Evolutionary conservation across 2,329 filamentous ascomycete genomes (phyloP), one percentile per base, ranked within the genome.

Genomic region (Akanthomyces dipterigenus): DNA sequence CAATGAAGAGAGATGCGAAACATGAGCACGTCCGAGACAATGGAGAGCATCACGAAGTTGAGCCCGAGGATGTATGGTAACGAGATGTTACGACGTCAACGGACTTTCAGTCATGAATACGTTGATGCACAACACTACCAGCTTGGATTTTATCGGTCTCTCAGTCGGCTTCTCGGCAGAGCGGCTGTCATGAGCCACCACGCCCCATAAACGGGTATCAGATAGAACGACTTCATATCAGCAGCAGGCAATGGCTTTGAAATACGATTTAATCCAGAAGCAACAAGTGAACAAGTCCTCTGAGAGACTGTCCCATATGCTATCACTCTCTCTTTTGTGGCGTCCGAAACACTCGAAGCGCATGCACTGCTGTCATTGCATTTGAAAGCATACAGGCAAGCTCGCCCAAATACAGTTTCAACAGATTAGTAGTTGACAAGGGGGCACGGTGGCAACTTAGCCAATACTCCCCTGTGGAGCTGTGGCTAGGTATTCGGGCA

Each of bases 51-150:
- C 86, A 90, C 71, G 82, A 84, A 67, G 92, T 99, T 28, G 79
- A 83, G 54, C 91, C 93, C 2, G 86, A 90, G 63, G 91, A 97
- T 76, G 93, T 99, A 57, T 97, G 90, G 87, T 93, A 66, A 70
- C 22, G 5, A 5, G 22, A 18, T 31, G 14, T 40, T 26, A 40
- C 16, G n/a, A 11, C n/a, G 16, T 36, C 7, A 53, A 18, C 14
- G 11, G 20, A 40, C 20, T n/a, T 12, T 8, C 12, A 55, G 22
- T 14, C 14, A 26, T 24, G 14, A 14, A 11, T 26, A 14, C 24
- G 24, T 22, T 16, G n/a, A 18, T 24, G 14, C 11, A 26, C 14
- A 26, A 55, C 18, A n/a, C 16, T 14, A 14, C 16, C 45, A 48
- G 5, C 5, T 48, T 16, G 7, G 24, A 24, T 26, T n/a, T 34